A percentile compares a stretch with the other conserved stretches of the same genome.
These are phyloP conservation scores for Chenopodium suecicum DNA, from an alignment of 148 eudicot species.

Conservation along the genomic window DNA sequence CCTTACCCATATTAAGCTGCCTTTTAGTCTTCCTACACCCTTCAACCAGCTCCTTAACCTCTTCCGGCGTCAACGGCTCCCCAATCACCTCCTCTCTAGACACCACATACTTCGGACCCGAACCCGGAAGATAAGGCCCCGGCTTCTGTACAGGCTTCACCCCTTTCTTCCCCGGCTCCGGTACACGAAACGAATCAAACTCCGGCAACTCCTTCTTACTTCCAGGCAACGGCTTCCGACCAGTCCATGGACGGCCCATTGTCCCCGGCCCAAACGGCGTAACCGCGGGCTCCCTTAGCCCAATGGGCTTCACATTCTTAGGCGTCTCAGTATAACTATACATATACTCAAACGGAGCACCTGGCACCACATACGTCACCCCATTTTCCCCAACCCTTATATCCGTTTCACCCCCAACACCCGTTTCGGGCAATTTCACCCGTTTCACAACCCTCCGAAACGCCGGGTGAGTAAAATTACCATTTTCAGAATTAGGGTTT, in stretches of 20 bases:
- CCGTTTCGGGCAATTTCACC: conserved; percentile 30
- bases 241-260: conserved; percentile 86
- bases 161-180: conserved; percentile 73
- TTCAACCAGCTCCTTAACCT: conserved; percentile 53
- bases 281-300: conserved; percentile 71
- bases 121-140: conserved; percentile 80
- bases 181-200: conserved; percentile 78
- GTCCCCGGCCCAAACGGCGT: conserved; percentile 83
- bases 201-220: conserved; percentile 70
- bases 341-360: conserved; percentile 86
- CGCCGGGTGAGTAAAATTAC: conserved; percentile 37
- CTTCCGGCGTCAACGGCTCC: conserved; percentile 67
- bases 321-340: conserved; percentile 95
- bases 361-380: conserved; percentile 58
- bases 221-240: conserved; percentile 72
- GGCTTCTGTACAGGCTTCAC: conserved; percentile 96
- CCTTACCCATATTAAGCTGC: conserved; percentile 90
- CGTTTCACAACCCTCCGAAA: conserved; percentile 37
- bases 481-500: conserved; percentile 22
- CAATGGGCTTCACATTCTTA: conserved; percentile 61
- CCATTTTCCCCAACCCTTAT: conserved; percentile 61
- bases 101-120: conserved; percentile 77
- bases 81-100: conserved; percentile 86
- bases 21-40: conserved; percentile 57
- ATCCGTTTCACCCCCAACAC: conserved; percentile 14